Evolutionary conservation across 345 rosid species (phyloP), one percentile per base, ranked within the genome.

Genomic region (Eucalyptus curtisii): DNA sequence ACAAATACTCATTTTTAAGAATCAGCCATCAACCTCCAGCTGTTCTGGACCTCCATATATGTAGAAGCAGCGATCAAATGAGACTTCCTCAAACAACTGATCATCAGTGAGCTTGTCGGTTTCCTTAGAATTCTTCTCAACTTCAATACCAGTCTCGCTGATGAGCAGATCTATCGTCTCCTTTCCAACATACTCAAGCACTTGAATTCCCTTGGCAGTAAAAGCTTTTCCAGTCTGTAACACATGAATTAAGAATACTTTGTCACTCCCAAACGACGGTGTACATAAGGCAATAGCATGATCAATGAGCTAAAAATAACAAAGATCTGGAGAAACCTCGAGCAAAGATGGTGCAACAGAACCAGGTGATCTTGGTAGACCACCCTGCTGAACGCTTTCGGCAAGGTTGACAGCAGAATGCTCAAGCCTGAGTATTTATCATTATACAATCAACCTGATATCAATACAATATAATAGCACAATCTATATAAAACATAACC

Each of bases 21-120:
- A 90, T 49, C 81, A 86, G 89, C 89, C 87, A 76, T 27, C 88
- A 71, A 98, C 99, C 99, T 98, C 98, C 90, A 98, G 92, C 91
- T 96, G 99, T 91, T 98, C 99, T 88, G 99, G 99, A 90, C 99
- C 99, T 86, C 99, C 99, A 92, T 97, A 98, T 90, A 98, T 98
- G 91, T 97, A 98, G 94, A 98, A 98, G 93, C 99, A 98, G 49
- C 99, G 95, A 93, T 97, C 99, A 94, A 98, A 98, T 88, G 97
- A 94, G 86, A 97, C 95, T 92, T 98, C 99, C 94, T 96, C 99
- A 86, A 89, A 90, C 55, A 92, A 91, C 87, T 95, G 98, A 93
- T 97, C 99, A 92, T 95, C 92, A 86, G 91, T 86, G 59, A 88
- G 87, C 84, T 90, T 86, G 48, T 91, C 92, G 88, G 93, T 85